Percentiles rank a stretch among this genome's conserved stretches.
Evolutionary conservation across 208 protist species (phyloP).

Genomic region (Endotrypanum monterogeii): DNA sequence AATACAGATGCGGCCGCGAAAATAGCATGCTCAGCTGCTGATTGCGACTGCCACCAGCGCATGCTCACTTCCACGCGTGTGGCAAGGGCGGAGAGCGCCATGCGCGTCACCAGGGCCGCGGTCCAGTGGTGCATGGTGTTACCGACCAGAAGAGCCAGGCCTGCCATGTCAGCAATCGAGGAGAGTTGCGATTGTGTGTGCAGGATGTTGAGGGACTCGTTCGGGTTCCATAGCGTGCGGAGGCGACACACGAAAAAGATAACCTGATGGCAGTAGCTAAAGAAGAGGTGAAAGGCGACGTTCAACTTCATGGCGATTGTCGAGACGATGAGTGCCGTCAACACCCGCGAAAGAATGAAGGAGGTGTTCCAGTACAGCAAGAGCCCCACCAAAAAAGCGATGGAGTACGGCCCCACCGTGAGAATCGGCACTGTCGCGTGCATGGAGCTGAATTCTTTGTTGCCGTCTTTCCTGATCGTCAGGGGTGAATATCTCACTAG

Average conservation of each 20-base stretch:
- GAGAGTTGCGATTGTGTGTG: conserved; percentile 26
- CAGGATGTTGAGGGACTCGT: conserved; percentile 17
- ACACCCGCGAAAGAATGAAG: conserved; percentile 22
- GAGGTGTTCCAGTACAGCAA: conserved; percentile 67
- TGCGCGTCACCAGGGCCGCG: conserved; percentile 27
- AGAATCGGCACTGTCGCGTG: conserved; percentile 9
- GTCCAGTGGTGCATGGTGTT: conserved; percentile 36
- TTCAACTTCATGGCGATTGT: conserved; percentile 27
- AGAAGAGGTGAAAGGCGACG: conserved; percentile 23
- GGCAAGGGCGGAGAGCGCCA: conserved; percentile 34
- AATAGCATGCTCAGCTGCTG: conserved; percentile 15
- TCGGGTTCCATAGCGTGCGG: conserved; percentile 9
- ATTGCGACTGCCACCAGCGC: conserved; percentile 34
- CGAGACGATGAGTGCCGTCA: conserved; percentile 28
- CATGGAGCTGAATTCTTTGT: conserved; percentile 7
- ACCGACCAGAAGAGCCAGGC: conserved; percentile 32
- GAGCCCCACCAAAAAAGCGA: conserved; percentile 19
- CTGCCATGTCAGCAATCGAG: conserved; percentile 19
- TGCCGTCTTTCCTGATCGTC: background rate
- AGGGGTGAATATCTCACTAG: background rate
- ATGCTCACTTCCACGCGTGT: conserved; percentile 27
- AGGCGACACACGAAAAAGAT: conserved; percentile 9
- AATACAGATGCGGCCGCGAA: conserved; percentile 1
- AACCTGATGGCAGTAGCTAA: conserved; percentile 18
- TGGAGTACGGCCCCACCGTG: conserved; percentile 17